Evolutionary conservation across 495 filamentous ascomycete genomes (phyloP), one percentile per base, ranked within the genome.

Genomic region (Immersiella caudata): DNA sequence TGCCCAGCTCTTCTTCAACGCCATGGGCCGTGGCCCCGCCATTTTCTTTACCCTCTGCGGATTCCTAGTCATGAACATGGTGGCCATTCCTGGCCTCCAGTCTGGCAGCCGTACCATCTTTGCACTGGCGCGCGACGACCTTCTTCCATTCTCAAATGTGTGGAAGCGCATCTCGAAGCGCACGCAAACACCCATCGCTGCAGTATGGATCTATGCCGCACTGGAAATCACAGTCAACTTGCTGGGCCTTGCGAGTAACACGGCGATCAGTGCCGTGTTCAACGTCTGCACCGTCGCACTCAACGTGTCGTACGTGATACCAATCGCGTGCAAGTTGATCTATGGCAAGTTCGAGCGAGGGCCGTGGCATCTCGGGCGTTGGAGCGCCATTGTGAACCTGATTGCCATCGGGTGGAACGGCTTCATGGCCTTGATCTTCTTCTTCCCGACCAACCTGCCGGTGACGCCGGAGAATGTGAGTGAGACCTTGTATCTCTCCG

Each of bases 221-320:
- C 82, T 81, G 35, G 87, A 81, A 71, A 83, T 90, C 57, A 76
- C 76, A 5, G 88, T 90, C 72, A 89, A 88, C 70, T 74, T 89
- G 69, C 85, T 90, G 68, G 87, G 82, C n/a, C 76, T 90, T 21
- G 86, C 85, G 21, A 87, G 83, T 18, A 85, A 87, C 63, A 84
- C 81, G 60, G 86, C 88, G 60, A 89, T 90, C 57, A 66, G 75
- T 9, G 88, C 85, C 63, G 84, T 90, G 12, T 90, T 90, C 78
- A 89, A 88, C 64, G 78, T 89, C 12, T 87, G 84, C 65, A 82
- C 87, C 21, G 88, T 89, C 57, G 85, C 86, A 9, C 75, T 89
- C n/a, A 88, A 90, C 71, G 84, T 86, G 80, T 83, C 79, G 50
- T 89, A 89, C 75, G 81, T 83, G 65, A 85, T 89, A 56, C 88